These are phyloP conservation scores for Cercospora nicotianae DNA, from an alignment of 2,329 filamentous ascomycete species.

Conservation along the genomic window DNA sequence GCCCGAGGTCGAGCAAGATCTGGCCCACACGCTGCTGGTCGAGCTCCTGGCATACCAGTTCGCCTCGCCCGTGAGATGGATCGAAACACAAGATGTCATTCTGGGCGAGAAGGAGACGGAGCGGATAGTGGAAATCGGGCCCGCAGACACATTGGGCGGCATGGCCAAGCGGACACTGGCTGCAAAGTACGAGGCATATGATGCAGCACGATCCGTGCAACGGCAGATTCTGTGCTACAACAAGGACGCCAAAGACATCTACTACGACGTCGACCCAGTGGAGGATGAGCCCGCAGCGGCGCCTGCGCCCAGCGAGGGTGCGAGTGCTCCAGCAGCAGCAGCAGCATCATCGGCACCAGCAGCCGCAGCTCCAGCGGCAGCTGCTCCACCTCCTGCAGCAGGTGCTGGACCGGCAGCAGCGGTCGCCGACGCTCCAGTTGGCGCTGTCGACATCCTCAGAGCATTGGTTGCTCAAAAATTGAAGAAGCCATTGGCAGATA, in stretches of 20 bases:
- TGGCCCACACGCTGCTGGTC: constrained; percentile 95
- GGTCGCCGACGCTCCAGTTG: constrained; percentile 81
- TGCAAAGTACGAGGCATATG: constrained; percentile 97
- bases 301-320: constrained; percentile 51
- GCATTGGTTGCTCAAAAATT: constrained; percentile 93
- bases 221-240: constrained; percentile 99
- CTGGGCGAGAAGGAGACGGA: constrained; percentile 94
- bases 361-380: constrained; percentile 55
- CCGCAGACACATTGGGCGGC: constrained; percentile 91
- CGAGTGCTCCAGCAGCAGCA: constrained; percentile 50
- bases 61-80: constrained; percentile 98
- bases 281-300: constrained; percentile 75
- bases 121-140: constrained; percentile 95
- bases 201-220: constrained; percentile 93
- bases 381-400: constrained; percentile 57
- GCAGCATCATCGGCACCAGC: constrained; percentile 50
- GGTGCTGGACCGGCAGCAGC: constrained; percentile 83
- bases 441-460: constrained; percentile 85
- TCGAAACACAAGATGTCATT: constrained; percentile 99
- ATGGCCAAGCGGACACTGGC: constrained; percentile 97
- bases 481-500: constrained; percentile 86
- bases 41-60: constrained; percentile 99
- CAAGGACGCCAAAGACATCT: constrained; percentile 98
- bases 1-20: constrained; percentile 98
- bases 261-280: constrained; percentile 95